These are phyloP conservation scores for Pontederia paniculata DNA, from an alignment of 176 grass and related monocot genomes.

Conservation along the genomic window DNA sequence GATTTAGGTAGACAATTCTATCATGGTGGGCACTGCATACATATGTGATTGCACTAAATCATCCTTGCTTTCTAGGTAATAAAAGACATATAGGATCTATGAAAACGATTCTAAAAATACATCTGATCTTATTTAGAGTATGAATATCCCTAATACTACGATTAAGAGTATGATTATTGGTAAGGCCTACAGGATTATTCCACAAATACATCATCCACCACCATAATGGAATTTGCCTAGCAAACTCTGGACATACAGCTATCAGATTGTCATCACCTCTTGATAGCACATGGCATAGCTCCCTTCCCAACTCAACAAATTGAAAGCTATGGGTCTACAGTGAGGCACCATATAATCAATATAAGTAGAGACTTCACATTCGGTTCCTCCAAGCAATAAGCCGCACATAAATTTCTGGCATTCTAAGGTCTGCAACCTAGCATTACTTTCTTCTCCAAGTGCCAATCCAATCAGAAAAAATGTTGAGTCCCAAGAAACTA, in stretches of 20 bases:
- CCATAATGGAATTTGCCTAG: not conserved
- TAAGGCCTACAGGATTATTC: not conserved
- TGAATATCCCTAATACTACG: too few species aligned
- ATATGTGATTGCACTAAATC: too few species aligned
- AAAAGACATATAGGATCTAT: too few species aligned
- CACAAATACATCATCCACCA: not conserved
- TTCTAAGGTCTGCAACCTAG: not conserved
- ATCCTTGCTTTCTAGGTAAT: too few species aligned
- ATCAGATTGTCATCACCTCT: not conserved
- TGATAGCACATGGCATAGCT: not conserved
- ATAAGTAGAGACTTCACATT: not conserved
- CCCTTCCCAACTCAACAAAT: too few species aligned
- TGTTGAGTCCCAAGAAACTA: constrained; percentile 8
- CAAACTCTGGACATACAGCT: not conserved
- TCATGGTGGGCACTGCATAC: too few species aligned
- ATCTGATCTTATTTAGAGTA: too few species aligned
- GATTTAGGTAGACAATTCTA: too few species aligned
- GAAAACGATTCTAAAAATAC: too few species aligned
- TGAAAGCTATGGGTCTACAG: not conserved
- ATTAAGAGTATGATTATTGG: too few species aligned
- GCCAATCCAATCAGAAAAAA: not conserved
- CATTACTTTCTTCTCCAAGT: not conserved
- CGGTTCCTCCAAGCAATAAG: not conserved
- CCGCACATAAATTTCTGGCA: not conserved
- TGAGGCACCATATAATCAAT: not conserved